Evolutionary conservation across 148 eudicot genomes (phyloP).

Genomic region (Arbutus unedo): DNA sequence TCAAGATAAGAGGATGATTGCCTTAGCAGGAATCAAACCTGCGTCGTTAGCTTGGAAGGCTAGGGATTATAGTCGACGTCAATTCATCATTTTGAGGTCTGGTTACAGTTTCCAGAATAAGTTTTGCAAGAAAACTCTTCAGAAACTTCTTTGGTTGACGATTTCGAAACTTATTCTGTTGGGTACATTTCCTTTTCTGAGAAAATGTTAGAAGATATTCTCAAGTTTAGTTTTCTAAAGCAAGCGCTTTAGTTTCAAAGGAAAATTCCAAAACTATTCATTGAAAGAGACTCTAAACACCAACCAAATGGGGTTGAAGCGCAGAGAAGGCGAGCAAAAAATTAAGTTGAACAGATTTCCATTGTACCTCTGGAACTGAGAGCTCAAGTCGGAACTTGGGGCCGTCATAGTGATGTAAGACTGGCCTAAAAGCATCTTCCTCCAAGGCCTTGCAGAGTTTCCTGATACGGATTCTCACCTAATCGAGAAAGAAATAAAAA

Average conservation of each 20-base stretch:
- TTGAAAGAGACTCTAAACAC: background rate
- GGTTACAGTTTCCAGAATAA: background rate
- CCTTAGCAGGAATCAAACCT: background rate
- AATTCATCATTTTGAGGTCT: no score
- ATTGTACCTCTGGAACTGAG: slow-evolving; percentile 84
- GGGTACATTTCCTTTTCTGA: background rate
- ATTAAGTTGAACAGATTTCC: background rate
- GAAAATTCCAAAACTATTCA: background rate
- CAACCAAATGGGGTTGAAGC: background rate
- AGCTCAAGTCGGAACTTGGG: slow-evolving; percentile 99
- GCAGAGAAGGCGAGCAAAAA: background rate
- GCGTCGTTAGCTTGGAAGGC: no score
- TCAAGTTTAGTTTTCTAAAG: background rate
- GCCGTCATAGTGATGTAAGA: slow-evolving; percentile 98
- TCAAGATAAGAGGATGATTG: background rate
- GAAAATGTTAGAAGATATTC: background rate
- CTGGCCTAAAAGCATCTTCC: slow-evolving; percentile 98
- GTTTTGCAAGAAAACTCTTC: background rate
- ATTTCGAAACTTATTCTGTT: background rate
- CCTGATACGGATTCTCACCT: slow-evolving; percentile 92
- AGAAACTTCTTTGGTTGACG: background rate
- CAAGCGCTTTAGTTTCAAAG: background rate
- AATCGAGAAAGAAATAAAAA: background rate
- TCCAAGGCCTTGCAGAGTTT: slow-evolving; percentile 87
- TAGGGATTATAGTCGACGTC: no score